A percentile compares a stretch with the other conserved stretches of the same genome.
Evolutionary conservation across 805 yeast genomes (phyloP).

Genomic region (Blastobotrys chiropterorum): DNA sequence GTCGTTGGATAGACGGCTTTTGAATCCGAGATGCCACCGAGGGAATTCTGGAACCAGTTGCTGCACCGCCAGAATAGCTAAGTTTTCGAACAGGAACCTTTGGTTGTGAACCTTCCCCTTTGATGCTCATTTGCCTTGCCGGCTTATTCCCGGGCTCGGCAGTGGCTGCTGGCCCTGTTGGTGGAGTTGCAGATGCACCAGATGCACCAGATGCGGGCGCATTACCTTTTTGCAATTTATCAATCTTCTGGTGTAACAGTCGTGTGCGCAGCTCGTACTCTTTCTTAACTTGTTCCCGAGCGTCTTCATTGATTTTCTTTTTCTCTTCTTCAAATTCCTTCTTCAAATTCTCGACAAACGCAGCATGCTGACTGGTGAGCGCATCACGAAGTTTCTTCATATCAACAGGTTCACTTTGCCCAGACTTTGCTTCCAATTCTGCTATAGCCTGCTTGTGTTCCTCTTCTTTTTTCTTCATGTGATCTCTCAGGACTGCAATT

Average conservation of each 20-base stretch:
- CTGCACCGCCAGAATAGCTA: not conserved
- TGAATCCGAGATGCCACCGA: not conserved
- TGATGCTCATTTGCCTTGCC: not conserved
- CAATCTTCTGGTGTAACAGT: conserved; percentile 50
- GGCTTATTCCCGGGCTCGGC: not conserved
- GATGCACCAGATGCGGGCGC: conserved; percentile 8
- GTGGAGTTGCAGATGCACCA: not conserved
- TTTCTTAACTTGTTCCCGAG: conserved; percentile 46
- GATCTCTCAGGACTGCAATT: conserved; percentile 11
- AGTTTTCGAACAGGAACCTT: not conserved
- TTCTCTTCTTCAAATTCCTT: conserved; percentile 29
- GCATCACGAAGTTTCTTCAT: conserved; percentile 24
- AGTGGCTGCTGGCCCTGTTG: not conserved
- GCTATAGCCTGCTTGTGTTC: conserved; percentile 13
- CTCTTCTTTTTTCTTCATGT: conserved; percentile 17
- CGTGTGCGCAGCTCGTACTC: conserved; percentile 54
- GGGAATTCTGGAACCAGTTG: not conserved
- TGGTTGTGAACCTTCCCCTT: not conserved
- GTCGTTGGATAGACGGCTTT: not conserved
- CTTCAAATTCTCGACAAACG: conserved; percentile 24
- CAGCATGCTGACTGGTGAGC: conserved; percentile 23
- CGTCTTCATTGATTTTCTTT: conserved; percentile 32
- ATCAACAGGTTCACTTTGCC: conserved; percentile 18
- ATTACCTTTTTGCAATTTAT: conserved; percentile 41
- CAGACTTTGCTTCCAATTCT: conserved; percentile 18